Conservation (phyloP, 495 filamentous ascomycete genomes). For the Penicillium psychrofluorescens region DNA sequence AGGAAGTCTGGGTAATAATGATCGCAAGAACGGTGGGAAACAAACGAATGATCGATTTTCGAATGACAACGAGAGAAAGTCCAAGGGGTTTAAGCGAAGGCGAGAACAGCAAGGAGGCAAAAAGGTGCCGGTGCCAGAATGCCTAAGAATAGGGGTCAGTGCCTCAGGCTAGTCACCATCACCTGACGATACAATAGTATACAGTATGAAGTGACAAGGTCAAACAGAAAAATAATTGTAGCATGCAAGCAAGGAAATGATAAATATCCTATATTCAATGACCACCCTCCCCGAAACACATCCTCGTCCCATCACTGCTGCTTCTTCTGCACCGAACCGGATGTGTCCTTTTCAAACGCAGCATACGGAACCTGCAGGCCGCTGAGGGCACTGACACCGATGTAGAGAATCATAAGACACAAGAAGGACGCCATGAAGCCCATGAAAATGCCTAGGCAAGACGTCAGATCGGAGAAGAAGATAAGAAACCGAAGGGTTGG, state of each 20-base stretch:
- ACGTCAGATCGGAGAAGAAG: slow-evolving; percentile 5
- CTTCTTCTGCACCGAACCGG: slow-evolving; percentile 80
- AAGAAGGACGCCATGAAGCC: slow-evolving; percentile 60
- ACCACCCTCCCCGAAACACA: neutral
- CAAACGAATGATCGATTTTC: no score
- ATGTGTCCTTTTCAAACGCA: slow-evolving; percentile 94
- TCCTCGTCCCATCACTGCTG: slow-evolving; percentile 39
- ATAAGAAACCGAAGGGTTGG: neutral
- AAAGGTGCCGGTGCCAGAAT: no score
- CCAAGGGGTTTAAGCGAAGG: no score
- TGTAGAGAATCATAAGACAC: slow-evolving; percentile 66
- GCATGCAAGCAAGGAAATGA: neutral
- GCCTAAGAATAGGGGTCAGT: no score
- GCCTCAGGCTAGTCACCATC: no score
- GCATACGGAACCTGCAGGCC: slow-evolving; percentile 85
- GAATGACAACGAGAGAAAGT: no score
- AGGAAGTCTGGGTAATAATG: no score
- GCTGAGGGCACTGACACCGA: slow-evolving; percentile 65
- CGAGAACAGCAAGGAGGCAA: no score
- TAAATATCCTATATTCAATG: neutral
- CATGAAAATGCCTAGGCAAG: slow-evolving; percentile 69
- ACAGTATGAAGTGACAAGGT: no score
- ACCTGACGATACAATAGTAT: no score
- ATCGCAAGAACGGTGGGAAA: no score
- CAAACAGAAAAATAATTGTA: slow-evolving; percentile 5